Conservation (phyloP, 441 rosid species). For the Erodium trifolium region DNA sequence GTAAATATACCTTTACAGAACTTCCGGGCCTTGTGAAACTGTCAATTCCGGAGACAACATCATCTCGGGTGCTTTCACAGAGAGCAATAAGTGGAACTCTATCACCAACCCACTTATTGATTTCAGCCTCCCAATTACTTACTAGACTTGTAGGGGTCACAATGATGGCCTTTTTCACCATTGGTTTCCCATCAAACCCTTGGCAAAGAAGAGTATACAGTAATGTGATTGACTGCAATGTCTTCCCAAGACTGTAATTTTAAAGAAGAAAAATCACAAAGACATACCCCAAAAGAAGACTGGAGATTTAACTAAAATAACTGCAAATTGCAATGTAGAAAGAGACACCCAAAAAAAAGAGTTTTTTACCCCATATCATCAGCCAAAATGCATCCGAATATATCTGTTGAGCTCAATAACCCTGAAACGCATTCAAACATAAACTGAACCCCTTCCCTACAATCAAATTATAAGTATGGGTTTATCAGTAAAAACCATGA, state of each 20-base stretch:
- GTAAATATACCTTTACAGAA: slow-evolving; percentile 55
- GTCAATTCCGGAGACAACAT: slow-evolving; percentile 83
- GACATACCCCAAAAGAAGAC: slow-evolving; percentile 14
- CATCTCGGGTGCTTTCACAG: slow-evolving; percentile 91
- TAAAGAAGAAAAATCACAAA: slow-evolving; percentile 16
- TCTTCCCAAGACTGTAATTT: slow-evolving; percentile 85
- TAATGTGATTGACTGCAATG: slow-evolving; percentile 89
- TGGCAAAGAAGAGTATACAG: slow-evolving; percentile 79
- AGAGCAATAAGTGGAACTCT: slow-evolving; percentile 84
- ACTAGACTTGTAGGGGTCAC: slow-evolving; percentile 99
- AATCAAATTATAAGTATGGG: slow-evolving; percentile 14
- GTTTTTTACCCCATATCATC: slow-evolving; percentile 95
- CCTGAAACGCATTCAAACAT: slow-evolving; percentile 97
- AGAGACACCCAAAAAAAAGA: slow-evolving; percentile 16
- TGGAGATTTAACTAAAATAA: not conserved
- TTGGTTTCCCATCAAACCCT: slow-evolving; percentile 90
- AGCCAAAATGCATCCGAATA: slow-evolving; percentile 92
- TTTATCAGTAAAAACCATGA: slow-evolving; percentile 1
- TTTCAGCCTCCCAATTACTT: slow-evolving; percentile 98
- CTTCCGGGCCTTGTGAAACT: slow-evolving; percentile 57
- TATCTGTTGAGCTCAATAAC: slow-evolving; percentile 39
- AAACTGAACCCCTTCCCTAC: slow-evolving; percentile 99
- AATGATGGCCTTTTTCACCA: slow-evolving; percentile 84
- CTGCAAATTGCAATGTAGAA: slow-evolving; percentile 9
- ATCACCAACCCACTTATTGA: slow-evolving; percentile 88